Evolutionary conservation across 2,329 filamentous ascomycete genomes (phyloP).

Genomic region (Ploettnerulaceae sp.): DNA sequence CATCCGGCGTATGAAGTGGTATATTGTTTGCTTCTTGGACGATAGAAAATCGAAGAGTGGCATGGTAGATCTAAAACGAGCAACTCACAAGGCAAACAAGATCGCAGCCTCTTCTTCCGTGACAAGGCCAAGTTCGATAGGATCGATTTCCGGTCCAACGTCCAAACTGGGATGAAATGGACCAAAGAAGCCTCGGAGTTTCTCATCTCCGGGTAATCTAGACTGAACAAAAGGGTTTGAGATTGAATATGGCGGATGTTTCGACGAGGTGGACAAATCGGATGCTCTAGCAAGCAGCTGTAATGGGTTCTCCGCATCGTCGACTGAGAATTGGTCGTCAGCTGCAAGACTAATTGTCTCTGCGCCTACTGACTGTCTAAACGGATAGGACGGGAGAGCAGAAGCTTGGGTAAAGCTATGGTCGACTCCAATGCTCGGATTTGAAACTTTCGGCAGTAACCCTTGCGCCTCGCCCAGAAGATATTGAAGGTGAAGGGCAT

Average conservation of each 20-base stretch:
- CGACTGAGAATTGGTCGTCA: constrained; percentile 54
- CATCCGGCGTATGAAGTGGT: too few species aligned
- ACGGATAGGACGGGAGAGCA: neutral
- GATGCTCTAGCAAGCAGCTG: constrained; percentile 70
- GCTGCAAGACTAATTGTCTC: constrained; percentile 21
- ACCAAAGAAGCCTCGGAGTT: constrained; percentile 62
- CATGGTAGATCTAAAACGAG: too few species aligned
- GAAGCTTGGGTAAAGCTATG: neutral
- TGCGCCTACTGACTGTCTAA: neutral
- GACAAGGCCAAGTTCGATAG: constrained; percentile 64
- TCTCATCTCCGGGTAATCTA: constrained; percentile 40
- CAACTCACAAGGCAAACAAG: constrained; percentile 57
- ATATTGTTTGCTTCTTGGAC: too few species aligned
- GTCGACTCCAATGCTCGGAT: neutral
- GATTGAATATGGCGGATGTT: constrained; percentile 7
- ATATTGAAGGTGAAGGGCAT: constrained; percentile 42
- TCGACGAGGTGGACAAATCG: constrained; percentile 43
- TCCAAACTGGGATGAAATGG: constrained; percentile 60
- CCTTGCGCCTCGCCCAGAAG: constrained; percentile 46
- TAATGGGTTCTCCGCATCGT: constrained; percentile 71
- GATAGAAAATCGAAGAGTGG: too few species aligned
- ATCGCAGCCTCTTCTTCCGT: constrained; percentile 59
- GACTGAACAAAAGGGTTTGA: too few species aligned
- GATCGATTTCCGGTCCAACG: constrained; percentile 59
- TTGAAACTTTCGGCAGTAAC: constrained; percentile 30